Base-by-base conservation (phyloP, 192 early-diverging fungal genomes). In the Pilobolus umbonatus region DNA sequence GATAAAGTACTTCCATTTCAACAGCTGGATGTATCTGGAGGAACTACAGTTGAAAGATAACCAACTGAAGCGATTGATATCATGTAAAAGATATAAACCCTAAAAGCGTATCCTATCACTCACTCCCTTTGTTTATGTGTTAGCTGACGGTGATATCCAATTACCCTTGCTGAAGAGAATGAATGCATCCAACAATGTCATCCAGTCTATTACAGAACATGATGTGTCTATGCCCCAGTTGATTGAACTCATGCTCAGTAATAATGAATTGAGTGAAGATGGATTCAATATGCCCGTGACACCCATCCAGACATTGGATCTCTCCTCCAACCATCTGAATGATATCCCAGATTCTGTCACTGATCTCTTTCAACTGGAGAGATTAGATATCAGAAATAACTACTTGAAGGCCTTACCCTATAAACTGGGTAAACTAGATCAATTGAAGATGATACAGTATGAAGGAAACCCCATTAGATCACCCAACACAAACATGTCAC, bases 371-470 rank as follows among this genome's bases (percentile, higher is more conserved):
- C 24, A 26, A 0, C 36, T 83, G 12, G 69, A 75, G n/a, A 61
- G 79, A 30, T 47, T 83, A 21, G 78, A 83, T 63, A 65, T 83
- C 30, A 45, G 76, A 7, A 67, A 57, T 54, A 83, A 83, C 60
- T 60, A 63, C 12, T 55, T 83, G 49, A 62, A 64, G 28, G 22
- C 25, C 32, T 65, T 83, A 15, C 72, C 76, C 12, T 36, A 61
- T 8, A 72, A 74, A 31, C 55, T 83, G 17, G 78, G 80, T 11
- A 46, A 51, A 29, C 63, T 83, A 42, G n/a, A 52, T 24, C 47
- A 74, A 42, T 53, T 83, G 30, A 69, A 68, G 6, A 65, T 68
- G 9, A 68, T 83, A 40, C 47, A 53, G 3, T 83, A 74, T 70
- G 72, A 76, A 43, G 78, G 77, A 3, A 83, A 83, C 35, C 78